A percentile compares a stretch with the other conserved stretches of the same genome.
phyloP scores from a whole-genome alignment of 2,329 filamentous ascomycete species.

The Claviceps capensis region DNA sequence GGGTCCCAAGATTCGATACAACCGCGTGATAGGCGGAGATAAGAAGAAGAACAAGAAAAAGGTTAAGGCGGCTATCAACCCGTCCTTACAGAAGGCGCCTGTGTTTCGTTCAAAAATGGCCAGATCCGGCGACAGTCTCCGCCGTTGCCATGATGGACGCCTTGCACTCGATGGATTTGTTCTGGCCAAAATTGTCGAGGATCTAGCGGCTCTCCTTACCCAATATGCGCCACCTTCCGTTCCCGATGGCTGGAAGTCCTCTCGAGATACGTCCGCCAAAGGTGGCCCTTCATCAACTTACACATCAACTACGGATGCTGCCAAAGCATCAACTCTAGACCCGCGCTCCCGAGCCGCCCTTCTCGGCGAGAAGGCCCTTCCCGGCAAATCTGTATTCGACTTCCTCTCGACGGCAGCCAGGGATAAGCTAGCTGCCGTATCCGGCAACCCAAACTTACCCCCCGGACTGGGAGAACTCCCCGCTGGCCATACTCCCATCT shows the following conservation, averaged over 20 bases:
- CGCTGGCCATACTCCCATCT: constrained; percentile 42
- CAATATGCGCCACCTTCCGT: constrained; percentile 52
- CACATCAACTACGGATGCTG: constrained; percentile 60
- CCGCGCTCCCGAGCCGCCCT: constrained; percentile 64
- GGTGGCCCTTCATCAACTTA: constrained; percentile 22
- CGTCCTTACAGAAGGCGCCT: constrained; percentile 50
- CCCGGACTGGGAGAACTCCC: constrained; percentile 64
- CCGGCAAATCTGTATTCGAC: constrained; percentile 92
- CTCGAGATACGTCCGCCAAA: constrained; percentile 23
- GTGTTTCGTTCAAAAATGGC: constrained; percentile 56
- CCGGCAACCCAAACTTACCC: constrained; percentile 65
- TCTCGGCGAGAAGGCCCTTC: constrained; percentile 63
- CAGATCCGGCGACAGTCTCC: constrained; percentile 15
- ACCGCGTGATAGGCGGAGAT: constrained; percentile 63
- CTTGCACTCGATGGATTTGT: constrained; percentile 70
- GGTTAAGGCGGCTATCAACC: constrained; percentile 41
- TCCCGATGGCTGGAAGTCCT: constrained; percentile 60
- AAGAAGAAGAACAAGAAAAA: constrained; percentile 67
- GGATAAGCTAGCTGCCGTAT: constrained; percentile 60
- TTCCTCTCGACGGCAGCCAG: constrained; percentile 70
- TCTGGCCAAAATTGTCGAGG: constrained; percentile 41
- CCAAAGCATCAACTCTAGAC: constrained; percentile 62
- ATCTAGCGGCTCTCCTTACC: constrained; percentile 16
- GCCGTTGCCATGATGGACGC: constrained; percentile 72
- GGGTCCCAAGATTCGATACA: constrained; percentile 82